These are phyloP conservation scores for Pisolithus albus DNA, from an alignment of 768 basidiomycete species.

Conservation along the genomic window DNA sequence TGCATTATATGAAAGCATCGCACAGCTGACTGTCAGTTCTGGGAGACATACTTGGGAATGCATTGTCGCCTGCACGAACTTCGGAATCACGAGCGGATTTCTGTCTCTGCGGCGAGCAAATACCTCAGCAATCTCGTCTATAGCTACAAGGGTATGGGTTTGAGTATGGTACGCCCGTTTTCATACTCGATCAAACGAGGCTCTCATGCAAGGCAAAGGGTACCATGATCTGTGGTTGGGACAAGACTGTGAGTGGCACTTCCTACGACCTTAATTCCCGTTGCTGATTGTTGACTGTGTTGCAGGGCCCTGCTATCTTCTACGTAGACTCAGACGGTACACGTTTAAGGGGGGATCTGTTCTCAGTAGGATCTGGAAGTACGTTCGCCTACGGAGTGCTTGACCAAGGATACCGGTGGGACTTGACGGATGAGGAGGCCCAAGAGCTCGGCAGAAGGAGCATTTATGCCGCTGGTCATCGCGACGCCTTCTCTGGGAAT, in stretches of 20 bases:
- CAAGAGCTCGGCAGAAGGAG: constrained; percentile 89
- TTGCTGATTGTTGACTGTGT: constrained; percentile 8
- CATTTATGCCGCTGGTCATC: constrained; percentile 95
- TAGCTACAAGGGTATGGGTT: constrained; percentile 97
- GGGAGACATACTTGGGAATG: constrained; percentile 99
- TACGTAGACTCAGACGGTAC: constrained; percentile 98
- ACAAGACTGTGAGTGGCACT: constrained; percentile 72
- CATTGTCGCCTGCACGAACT: constrained; percentile 97
- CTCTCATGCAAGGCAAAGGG: constrained; percentile 46
- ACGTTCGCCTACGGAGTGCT: constrained; percentile 99
- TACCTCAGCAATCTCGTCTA: constrained; percentile 97
- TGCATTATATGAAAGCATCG: constrained; percentile 3
- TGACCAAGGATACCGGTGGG: constrained; percentile 93
- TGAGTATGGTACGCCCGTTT: constrained; percentile 79
- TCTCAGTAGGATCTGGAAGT: constrained; percentile 97
- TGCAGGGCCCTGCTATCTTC: constrained; percentile 84
- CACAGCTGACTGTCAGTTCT: constrained; percentile 90
- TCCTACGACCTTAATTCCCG: not conserved
- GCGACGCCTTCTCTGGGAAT: constrained; percentile 95
- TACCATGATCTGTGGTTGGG: constrained; percentile 99
- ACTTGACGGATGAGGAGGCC: constrained; percentile 87
- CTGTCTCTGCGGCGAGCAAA: constrained; percentile 98
- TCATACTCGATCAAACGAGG: not conserved
- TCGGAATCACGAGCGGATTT: constrained; percentile 93
- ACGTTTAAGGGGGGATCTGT: constrained; percentile 92